These are phyloP conservation scores for Sporothrix curviconia DNA, from an alignment of 2,329 filamentous ascomycete species.

Conservation along the genomic window DNA sequence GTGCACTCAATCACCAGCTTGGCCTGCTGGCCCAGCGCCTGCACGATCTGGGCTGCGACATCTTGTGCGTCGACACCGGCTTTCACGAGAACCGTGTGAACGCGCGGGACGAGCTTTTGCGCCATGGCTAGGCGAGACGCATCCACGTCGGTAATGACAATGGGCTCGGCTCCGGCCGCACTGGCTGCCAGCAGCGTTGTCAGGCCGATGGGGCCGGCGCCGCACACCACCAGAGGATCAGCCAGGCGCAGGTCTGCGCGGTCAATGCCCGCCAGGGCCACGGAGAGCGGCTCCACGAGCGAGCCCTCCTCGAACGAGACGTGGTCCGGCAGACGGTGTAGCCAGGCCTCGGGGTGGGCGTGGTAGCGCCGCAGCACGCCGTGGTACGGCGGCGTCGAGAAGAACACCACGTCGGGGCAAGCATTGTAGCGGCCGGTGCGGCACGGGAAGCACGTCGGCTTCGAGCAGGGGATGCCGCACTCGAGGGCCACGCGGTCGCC, in stretches of 20 bases:
- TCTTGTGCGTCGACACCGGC: neutral
- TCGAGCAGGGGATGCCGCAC: slow-evolving; percentile 55
- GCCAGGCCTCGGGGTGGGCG: slow-evolving; percentile 53
- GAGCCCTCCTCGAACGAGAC: slow-evolving; percentile 53
- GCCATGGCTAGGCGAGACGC: neutral
- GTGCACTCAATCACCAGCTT: slow-evolving; percentile 58
- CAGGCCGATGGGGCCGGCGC: slow-evolving; percentile 58
- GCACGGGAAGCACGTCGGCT: slow-evolving; percentile 48
- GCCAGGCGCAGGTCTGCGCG: slow-evolving; percentile 50
- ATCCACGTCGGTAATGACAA: slow-evolving; percentile 59
- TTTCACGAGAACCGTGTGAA: neutral
- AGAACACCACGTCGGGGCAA: slow-evolving; percentile 55
- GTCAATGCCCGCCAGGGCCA: slow-evolving; percentile 53
- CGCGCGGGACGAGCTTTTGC: neutral
- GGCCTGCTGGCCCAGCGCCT: slow-evolving; percentile 48
- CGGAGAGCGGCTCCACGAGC: slow-evolving; percentile 57
- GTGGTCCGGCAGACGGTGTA: slow-evolving; percentile 51
- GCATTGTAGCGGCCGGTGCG: slow-evolving; percentile 55
- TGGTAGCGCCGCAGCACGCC: slow-evolving; percentile 57
- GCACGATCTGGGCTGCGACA: neutral
- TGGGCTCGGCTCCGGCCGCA: slow-evolving; percentile 56
- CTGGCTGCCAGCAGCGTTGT: slow-evolving; percentile 55
- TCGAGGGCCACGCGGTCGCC: slow-evolving; percentile 64
- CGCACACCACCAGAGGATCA: slow-evolving; percentile 50
- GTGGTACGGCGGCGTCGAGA: slow-evolving; percentile 55